Evolutionary conservation across 257 asterid genomes (phyloP), one percentile per base, ranked within the genome.

Genomic region (Solanum virginianum): DNA sequence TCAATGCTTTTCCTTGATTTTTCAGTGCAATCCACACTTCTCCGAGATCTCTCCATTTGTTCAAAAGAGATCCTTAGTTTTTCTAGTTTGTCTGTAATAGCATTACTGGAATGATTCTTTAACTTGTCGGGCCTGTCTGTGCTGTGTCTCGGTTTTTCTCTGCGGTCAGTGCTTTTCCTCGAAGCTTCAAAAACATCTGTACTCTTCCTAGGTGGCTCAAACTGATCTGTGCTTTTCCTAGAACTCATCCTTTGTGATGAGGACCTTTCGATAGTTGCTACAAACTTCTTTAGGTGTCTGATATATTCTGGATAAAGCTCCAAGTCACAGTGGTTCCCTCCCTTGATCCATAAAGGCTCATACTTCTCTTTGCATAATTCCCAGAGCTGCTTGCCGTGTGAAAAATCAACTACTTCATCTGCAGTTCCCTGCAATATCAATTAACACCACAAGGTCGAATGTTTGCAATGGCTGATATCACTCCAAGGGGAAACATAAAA

Each of bases 311-410:
- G 98, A 87, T 92, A 93, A 84, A 92, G 93, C 82, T 95, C 98
- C 51, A 95, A 88, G 87, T 95, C 89, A 88, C 98, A 93, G 89
- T 95, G 98, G 80, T 86, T 92, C 18, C 98, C 98, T 79, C 98
- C 97, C 87, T 93, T 90, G 41, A 95, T 92, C 98, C 98, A 95
- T 45, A 95, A 87, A 12, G 98, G 98, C 43, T 95, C 98, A n/a
- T 92, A 94, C 86, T 93, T 95, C 85, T 92, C 94, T 77, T 92
- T 95, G 74, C 98, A 94, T 74, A 94, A 94, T 75, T 94, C 97
- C 97, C 96, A 95, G 13, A 94, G 96, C 85, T 94, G 97, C 90
- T 95, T 92, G 22, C 98, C 98, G 8, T 95, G 98, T 18, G 98
- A 94, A 66, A 90, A 91, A 87, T 95, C 94, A 26, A 95, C 98